Evolutionary conservation across 306 rosid genomes (phyloP).

Genomic region (Morella rubra): DNA sequence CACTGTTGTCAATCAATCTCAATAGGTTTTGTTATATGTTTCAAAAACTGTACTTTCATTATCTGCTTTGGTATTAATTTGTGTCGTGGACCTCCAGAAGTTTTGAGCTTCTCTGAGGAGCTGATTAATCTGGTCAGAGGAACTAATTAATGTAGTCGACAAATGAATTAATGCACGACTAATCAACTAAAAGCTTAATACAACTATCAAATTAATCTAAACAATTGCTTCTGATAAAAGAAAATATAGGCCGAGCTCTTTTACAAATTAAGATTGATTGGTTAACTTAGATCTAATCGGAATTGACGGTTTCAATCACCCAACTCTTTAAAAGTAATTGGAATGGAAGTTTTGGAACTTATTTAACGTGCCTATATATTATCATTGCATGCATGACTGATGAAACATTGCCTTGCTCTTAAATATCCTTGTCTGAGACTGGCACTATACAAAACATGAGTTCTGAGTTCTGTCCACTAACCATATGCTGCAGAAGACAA

Average conservation of each 20-base stretch:
- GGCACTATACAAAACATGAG: neutral
- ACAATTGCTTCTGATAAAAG: too few species aligned
- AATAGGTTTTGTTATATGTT: constrained; percentile 15
- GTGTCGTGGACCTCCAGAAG: too few species aligned
- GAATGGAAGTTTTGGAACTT: constrained; percentile 37
- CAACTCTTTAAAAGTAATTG: constrained; percentile 32
- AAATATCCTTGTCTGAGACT: neutral
- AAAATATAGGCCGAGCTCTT: too few species aligned
- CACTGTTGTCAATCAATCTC: constrained; percentile 48
- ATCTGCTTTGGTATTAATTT: too few species aligned
- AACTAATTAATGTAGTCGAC: too few species aligned
- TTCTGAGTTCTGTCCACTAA: neutral
- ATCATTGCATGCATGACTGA: neutral
- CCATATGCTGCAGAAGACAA: neutral
- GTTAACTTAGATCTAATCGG: constrained; percentile 11
- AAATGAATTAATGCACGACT: too few species aligned
- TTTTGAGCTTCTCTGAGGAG: too few species aligned
- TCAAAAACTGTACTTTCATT: too few species aligned
- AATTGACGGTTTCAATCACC: constrained; percentile 12
- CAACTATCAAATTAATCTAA: too few species aligned
- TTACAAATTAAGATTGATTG: neutral
- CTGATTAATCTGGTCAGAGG: too few species aligned
- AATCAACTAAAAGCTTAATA: too few species aligned
- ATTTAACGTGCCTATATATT: neutral
- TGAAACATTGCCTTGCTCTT: neutral